Conservation (phyloP, 768 basidiomycete species). For the Suillus weaverae region DNA sequence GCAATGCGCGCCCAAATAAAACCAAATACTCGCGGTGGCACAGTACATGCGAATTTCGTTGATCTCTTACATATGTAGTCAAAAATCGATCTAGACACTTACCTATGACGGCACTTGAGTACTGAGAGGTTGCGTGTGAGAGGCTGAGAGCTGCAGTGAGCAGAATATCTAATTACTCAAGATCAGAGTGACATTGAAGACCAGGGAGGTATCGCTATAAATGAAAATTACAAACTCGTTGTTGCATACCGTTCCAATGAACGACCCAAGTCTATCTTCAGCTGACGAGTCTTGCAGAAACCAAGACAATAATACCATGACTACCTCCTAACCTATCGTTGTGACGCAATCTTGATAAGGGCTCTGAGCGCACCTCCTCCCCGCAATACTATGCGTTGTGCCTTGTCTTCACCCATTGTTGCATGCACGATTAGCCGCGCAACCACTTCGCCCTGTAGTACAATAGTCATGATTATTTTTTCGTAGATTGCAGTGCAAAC, state of each 20-base stretch:
- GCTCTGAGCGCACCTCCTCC: conserved; percentile 2
- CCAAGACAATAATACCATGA: background rate
- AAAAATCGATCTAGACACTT: background rate
- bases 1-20: background rate
- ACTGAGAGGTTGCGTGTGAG: background rate
- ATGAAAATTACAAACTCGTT: background rate
- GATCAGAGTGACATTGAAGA: background rate
- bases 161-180: background rate
- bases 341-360: background rate
- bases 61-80: background rate
- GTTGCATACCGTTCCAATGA: background rate
- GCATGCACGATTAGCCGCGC: conserved; percentile 76
- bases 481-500: too few species aligned
- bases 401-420: conserved; percentile 33
- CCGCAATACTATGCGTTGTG: conserved; percentile 5
- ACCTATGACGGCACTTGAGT: background rate
- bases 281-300: background rate
- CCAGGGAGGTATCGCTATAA: background rate
- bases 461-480: background rate
- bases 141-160: background rate
- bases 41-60: background rate
- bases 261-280: background rate
- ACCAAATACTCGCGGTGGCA: background rate
- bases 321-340: conserved; percentile 2
- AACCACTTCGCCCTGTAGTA: conserved; percentile 74